A percentile compares a stretch with the other conserved stretches of the same genome.
Conservation (phyloP, 768 basidiomycete species). For the Lentinus tigrinus region DNA sequence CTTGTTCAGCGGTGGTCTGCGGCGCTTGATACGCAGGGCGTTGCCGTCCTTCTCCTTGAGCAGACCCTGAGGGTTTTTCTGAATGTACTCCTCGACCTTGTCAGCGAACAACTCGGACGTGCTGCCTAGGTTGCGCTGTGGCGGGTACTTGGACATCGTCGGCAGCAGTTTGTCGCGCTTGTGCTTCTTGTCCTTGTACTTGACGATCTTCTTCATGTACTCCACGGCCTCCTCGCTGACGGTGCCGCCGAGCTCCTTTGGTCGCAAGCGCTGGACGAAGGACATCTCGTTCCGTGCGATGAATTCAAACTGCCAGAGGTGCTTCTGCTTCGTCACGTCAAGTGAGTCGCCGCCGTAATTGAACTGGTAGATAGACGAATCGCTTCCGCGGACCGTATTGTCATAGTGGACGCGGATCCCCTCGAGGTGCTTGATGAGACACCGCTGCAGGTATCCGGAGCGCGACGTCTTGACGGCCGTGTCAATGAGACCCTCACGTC, state of each 20-base stretch:
- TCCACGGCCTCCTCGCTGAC: constrained; percentile 62
- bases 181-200: constrained; percentile 50
- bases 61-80: constrained; percentile 62
- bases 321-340: constrained; percentile 97
- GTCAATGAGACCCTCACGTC: constrained; percentile 97
- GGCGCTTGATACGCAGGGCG: constrained; percentile 40
- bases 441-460: constrained; percentile 96
- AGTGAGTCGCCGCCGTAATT: constrained; percentile 95
- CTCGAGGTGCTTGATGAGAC: constrained; percentile 97
- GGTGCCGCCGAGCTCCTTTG: constrained; percentile 51
- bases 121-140: constrained; percentile 78
- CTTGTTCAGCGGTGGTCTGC: constrained; percentile 45
- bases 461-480: constrained; percentile 99
- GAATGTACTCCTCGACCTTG: constrained; percentile 76
- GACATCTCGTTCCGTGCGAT: constrained; percentile 83
- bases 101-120: constrained; percentile 91
- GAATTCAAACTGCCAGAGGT: constrained; percentile 92
- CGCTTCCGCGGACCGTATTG: constrained; percentile 94
- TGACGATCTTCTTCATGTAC: constrained; percentile 90
- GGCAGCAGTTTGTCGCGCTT: constrained; percentile 67
- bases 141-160: constrained; percentile 70
- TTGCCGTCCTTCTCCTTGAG: constrained; percentile 44
- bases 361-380: constrained; percentile 93
- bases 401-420: constrained; percentile 97
- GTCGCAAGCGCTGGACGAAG: constrained; percentile 69